Evolutionary conservation across 2,329 filamentous ascomycete genomes (phyloP), one percentile per base, ranked within the genome.

Genomic region (Cladosporium sp.): DNA sequence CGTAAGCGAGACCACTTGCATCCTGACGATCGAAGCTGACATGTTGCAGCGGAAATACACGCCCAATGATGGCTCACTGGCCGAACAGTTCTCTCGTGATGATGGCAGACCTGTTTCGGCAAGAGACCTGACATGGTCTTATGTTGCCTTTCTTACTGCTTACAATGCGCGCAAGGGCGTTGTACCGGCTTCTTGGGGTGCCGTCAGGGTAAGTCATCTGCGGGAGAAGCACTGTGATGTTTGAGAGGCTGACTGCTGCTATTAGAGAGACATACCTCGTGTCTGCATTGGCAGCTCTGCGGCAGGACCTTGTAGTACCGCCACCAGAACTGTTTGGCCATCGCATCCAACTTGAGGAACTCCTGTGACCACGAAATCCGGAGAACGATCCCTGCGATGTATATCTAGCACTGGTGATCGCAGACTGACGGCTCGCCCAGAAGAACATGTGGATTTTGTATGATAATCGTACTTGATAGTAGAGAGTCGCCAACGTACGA

Each of bases 91-190:
- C 65, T 78, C 81, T 62, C 80, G 80, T 62, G 68, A 65, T 19
- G 68, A 65, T 24, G 76, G 76, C 34, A 61, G 65, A 0, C 84
- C 83, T 1, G 72, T 86, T 3, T 88, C 85, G 1, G 88, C 87
- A 1, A 73, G 75, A 17, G 84, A 90, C 62, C 74, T 90, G 28
- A 90, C 87, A 3, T 90, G 87, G 87, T 89, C 85, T 0, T 90
- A 89, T 62, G 85, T 86, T 1, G 79, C 86, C 0, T 86, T 90
- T 70, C 74, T 90, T 48, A 86, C 86, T 0, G 81, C 81, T n/a
- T 74, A 77, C 20, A 78, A 78, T 40, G 80, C 85, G 36, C 80
- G 85, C 44, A 78, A 78, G 45, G 79, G 78, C 19, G 65, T 80
- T 15, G 71, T 85, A 6, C 83, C 85, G 1, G 74, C 78, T 1